Conservation (phyloP, 148 eudicot genomes). For the Rhododendron simsii region DNA sequence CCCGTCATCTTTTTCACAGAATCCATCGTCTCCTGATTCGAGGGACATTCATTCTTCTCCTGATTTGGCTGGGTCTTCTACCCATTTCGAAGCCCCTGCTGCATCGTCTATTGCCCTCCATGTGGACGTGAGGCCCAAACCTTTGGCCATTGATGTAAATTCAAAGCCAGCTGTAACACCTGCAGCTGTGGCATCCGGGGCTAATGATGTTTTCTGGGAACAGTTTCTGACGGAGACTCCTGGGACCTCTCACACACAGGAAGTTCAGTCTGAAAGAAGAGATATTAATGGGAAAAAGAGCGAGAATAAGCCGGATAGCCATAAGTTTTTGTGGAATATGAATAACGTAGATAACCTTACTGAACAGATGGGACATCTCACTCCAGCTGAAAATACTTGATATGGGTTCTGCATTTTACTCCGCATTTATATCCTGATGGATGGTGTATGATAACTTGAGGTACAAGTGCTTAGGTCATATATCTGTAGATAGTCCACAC, state of each 20-base stretch:
- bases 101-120: constrained; percentile 21
- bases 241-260: constrained; percentile 26
- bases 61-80: constrained; percentile 19
- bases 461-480: constrained; percentile 1
- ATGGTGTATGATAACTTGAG: constrained; percentile 5
- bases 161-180: constrained; percentile 14
- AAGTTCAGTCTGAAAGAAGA: constrained; percentile 28
- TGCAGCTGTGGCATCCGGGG: constrained; percentile 13
- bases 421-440: neutral
- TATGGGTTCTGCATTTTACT: neutral
- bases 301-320: constrained; percentile 15
- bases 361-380: constrained; percentile 31
- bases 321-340: constrained; percentile 24
- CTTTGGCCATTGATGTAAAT: constrained; percentile 29
- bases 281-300: constrained; percentile 11
- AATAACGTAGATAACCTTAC: constrained; percentile 27
- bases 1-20: constrained; percentile 11
- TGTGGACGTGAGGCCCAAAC: constrained; percentile 17
- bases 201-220: constrained; percentile 48
- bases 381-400: constrained; percentile 26
- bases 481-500: neutral
- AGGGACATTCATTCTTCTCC: constrained; percentile 23
- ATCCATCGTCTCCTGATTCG: constrained; percentile 19
- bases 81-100: constrained; percentile 21
- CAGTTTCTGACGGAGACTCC: constrained; percentile 47